These are phyloP conservation scores for Aspergillus luchuensis DNA, from an alignment of 2,329 filamentous ascomycete species.

Conservation along the genomic window DNA sequence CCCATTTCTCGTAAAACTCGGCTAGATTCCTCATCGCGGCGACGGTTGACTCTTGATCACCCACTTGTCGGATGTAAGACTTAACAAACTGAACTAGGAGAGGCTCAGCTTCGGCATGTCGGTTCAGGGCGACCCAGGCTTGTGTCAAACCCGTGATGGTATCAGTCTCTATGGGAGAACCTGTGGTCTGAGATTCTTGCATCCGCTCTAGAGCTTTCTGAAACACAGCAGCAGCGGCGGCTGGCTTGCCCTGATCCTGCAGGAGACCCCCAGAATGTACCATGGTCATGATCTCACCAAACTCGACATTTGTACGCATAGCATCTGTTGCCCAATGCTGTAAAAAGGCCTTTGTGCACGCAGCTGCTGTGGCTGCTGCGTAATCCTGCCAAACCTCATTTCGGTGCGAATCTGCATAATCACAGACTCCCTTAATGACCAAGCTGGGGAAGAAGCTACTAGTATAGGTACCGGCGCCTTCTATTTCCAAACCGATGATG, in stretches of 20 bases:
- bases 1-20: neutral
- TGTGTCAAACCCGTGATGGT: neutral
- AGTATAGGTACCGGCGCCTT: neutral
- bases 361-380: constrained; percentile 23
- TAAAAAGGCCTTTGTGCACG: constrained; percentile 18
- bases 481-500: constrained; percentile 7
- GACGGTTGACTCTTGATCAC: neutral
- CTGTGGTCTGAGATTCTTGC: neutral
- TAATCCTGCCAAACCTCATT: constrained; percentile 23
- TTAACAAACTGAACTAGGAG: neutral
- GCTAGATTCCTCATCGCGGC: neutral
- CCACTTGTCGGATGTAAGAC: neutral
- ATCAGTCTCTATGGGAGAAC: neutral
- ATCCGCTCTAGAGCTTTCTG: neutral
- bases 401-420: constrained; percentile 25
- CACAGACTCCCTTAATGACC: constrained; percentile 19
- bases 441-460: constrained; percentile 7
- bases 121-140: neutral
- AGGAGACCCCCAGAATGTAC: neutral
- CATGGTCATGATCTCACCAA: neutral
- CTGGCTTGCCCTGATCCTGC: neutral
- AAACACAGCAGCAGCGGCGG: neutral
- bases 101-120: neutral
- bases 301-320: neutral
- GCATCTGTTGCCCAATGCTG: neutral